Base-by-base conservation (phyloP, 2,329 filamentous ascomycete species). In the Spiromastix sp. region DNA sequence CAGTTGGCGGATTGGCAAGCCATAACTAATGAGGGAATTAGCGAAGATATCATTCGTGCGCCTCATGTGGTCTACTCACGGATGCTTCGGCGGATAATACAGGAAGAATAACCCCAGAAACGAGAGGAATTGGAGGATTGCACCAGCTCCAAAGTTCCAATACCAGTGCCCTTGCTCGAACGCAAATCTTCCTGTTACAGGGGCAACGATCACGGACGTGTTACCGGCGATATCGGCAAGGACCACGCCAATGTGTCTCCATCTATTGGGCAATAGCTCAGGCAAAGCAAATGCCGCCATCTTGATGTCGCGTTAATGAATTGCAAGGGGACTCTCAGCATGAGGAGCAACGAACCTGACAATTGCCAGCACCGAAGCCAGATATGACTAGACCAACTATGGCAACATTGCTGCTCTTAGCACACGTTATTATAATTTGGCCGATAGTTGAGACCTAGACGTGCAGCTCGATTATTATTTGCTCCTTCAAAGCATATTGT, bases 191-290 rank as follows among this genome's bases (percentile, higher is more conserved):
- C 59, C 66, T 7, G 61, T 62, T 6, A 70, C 60, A 2, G 66
- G 65, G 0, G 57, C 64, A 3, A 68, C 54, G 16, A 68, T 58
- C 7, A 69, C 64, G 2, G 61, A 58, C 36, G 70, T 50, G 31
- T 63, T 63, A 10, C 64, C 59, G 2, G 56, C 56, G 15, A 57
- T 43, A 42, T 65, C 62, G 3, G 63, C 63, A 29, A 68, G 50
- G 2, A 62, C 59, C 36, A 67, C 58, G 22, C 56, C 59, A 19
- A 60, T 62, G 42, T 67, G 61, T 35, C 64, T 48, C 62, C 63
- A 68, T 45, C 68, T 68, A 48, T 68, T 68, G 1, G 64, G 64
- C 2, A 70, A 54, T 15, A 70, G 56, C 41, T 68, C 64, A 4
- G 64, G 61, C 5, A 68, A 56, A 5, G 60, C 63, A 45, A 67